These are phyloP conservation scores for Effrenium voratum DNA, from an alignment of 73 alveolate genomes.

Conservation along the genomic window DNA sequence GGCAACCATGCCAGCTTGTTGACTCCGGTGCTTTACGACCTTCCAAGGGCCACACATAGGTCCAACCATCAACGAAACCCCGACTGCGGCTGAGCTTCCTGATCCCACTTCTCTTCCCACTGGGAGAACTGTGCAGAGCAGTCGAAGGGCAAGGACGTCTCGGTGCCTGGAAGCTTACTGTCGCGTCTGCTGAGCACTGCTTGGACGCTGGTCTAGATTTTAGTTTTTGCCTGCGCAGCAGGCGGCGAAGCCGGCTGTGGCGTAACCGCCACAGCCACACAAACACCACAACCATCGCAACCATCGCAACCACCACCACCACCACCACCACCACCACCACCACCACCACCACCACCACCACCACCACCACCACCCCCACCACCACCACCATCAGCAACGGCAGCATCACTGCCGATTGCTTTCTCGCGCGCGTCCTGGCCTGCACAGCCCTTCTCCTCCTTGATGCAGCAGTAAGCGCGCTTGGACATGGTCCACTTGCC, in stretches of 20 bases:
- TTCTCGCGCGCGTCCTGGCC: not conserved
- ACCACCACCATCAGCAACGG: too few relatives aligned
- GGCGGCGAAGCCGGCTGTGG: too few relatives aligned
- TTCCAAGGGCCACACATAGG: not conserved
- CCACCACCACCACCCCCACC: too few relatives aligned
- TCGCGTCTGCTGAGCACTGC: too few relatives aligned
- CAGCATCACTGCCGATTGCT: too few relatives aligned
- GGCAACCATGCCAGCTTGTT: not conserved
- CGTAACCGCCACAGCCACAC: too few relatives aligned
- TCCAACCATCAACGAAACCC: not conserved
- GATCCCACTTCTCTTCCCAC: constrained; percentile 75
- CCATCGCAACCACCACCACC: too few relatives aligned
- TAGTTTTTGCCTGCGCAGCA: too few relatives aligned
- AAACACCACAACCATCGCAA: too few relatives aligned
- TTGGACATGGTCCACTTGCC: constrained; percentile 68
- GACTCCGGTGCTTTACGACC: not conserved
- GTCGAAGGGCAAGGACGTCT: not conserved
- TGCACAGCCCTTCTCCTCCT: constrained; percentile 82
- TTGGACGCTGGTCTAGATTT: too few relatives aligned
- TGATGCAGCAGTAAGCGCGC: constrained; percentile 89
- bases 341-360: too few relatives aligned
- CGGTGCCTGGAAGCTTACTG: not conserved
- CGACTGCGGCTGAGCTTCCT: not conserved
- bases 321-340: too few relatives aligned
- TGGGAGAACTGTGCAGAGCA: constrained; percentile 44